phyloP scores from a whole-genome alignment of 495 filamentous ascomycete species.

The Penicillium tannophilum region DNA sequence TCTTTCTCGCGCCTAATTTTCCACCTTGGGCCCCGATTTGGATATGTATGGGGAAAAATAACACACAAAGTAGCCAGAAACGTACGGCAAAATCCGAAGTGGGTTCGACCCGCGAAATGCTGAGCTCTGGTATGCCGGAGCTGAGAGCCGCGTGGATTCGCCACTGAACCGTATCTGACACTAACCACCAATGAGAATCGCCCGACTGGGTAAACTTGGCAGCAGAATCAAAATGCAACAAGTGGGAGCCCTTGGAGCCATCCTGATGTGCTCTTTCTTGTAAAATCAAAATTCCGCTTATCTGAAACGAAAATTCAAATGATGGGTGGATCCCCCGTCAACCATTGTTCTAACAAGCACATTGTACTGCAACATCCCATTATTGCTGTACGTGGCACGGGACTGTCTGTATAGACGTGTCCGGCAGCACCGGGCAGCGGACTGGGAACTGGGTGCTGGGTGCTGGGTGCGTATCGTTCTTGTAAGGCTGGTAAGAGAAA shows the following conservation, averaged over 20 bases:
- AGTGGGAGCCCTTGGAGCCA: too few relatives aligned
- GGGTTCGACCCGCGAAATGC: conserved; percentile 17
- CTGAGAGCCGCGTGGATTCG: conserved; percentile 31
- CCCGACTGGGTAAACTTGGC: neutral
- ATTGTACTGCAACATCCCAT: neutral
- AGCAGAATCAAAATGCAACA: neutral
- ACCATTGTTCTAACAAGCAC: neutral
- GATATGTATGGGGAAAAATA: conserved; percentile 2
- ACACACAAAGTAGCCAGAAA: conserved; percentile 11
- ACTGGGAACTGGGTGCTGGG: too few relatives aligned
- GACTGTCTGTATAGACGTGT: neutral
- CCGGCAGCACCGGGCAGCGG: neutral
- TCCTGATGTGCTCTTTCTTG: neutral
- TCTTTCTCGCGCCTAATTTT: conserved; percentile 3
- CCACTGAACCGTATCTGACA: conserved; percentile 18
- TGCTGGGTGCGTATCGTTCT: neutral
- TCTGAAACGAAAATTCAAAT: neutral
- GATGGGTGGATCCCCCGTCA: neutral
- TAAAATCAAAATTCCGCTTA: neutral
- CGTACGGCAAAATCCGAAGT: conserved; percentile 12
- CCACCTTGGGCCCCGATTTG: neutral
- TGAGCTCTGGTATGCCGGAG: conserved; percentile 44
- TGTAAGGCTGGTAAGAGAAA: neutral
- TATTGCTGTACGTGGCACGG: neutral
- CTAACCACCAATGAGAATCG: conserved; percentile 1